These are phyloP conservation scores for Sclerotiophoma versabilis DNA, from an alignment of 2,329 filamentous ascomycete genomes.

Conservation along the genomic window DNA sequence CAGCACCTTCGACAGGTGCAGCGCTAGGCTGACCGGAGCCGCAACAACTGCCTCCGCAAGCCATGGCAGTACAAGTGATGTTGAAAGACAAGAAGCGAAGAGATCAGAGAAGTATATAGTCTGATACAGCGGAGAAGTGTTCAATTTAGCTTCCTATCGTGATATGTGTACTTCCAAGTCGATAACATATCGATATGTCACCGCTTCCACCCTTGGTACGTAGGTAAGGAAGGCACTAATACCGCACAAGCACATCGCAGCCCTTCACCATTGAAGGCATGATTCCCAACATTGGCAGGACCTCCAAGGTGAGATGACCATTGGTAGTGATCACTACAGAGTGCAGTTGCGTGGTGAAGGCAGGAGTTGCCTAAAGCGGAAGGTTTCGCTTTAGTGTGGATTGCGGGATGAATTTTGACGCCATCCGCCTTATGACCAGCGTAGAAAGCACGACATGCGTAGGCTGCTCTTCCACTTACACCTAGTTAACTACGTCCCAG, in stretches of 20 bases:
- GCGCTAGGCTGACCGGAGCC: background rate
- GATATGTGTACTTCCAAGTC: background rate
- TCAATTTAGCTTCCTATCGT: background rate
- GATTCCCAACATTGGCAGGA: no score
- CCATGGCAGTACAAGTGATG: background rate
- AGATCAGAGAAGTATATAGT: no score
- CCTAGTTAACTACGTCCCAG: background rate
- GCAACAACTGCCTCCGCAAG: background rate
- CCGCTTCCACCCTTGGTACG: slow-evolving; percentile 6
- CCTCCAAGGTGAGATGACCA: no score
- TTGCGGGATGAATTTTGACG: slow-evolving; percentile 9
- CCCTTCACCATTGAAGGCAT: no score
- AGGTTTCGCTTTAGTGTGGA: background rate
- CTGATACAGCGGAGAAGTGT: background rate
- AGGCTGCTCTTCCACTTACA: background rate
- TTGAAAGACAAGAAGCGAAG: background rate
- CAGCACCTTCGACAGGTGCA: background rate
- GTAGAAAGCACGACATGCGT: background rate
- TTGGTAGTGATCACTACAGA: background rate
- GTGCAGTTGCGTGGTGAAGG: background rate
- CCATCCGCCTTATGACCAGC: background rate
- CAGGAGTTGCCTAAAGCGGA: background rate
- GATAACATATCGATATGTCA: slow-evolving; percentile 25
- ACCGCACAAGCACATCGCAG: background rate
- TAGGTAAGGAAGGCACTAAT: background rate